Evolutionary conservation across 106 monocot species (phyloP), one percentile per base, ranked within the genome.

Genomic region (Gastrodia elata): DNA sequence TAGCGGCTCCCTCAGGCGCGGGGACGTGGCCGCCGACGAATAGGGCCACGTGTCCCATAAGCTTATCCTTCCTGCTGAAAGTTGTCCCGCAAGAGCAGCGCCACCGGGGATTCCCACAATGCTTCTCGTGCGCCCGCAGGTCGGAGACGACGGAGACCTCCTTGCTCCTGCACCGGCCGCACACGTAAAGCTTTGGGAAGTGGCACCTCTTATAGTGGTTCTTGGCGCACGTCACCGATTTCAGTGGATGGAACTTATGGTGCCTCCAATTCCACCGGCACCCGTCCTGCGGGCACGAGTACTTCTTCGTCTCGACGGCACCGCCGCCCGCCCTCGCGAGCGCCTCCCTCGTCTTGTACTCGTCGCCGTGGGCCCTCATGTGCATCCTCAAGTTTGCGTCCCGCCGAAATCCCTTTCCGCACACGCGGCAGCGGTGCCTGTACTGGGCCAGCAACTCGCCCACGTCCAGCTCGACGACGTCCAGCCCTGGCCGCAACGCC

Each of bases 361-460:
- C 82, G 48, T 92, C 91, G 0, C 91, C 91, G 38, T 92, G 91
- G 7, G 88, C 91, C 28, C 91, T 57, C 91, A 91, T 91, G 73
- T 91, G 91, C 91, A 91, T 91, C 70, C 91, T 71, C 57, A 91
- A 64, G 78, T 91, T 91, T 1, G 91, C 85, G 49, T 88, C 91
- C 18, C 91, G 81, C 77, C 82, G 88, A 83, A 91, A 91, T 20
- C 91, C 88, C 68, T 91, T 91, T 5, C 91, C 88, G 71, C 91
- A 91, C 9, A 91, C 68, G 5, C 82, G 83, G 81, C 91, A 91
- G 81, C 82, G 76, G 78, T 91, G 85, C 5, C 83, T 91, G 80
- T 82, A 86, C 71, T 83, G 85, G 13, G 91, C 88, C 9, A 91
- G 64, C 34, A 91, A 73, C 36, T 80, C 83, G 16, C 74, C 77